phyloP scores from a whole-genome alignment of 257 asterid genomes.

The Rubia yunnanensis region DNA sequence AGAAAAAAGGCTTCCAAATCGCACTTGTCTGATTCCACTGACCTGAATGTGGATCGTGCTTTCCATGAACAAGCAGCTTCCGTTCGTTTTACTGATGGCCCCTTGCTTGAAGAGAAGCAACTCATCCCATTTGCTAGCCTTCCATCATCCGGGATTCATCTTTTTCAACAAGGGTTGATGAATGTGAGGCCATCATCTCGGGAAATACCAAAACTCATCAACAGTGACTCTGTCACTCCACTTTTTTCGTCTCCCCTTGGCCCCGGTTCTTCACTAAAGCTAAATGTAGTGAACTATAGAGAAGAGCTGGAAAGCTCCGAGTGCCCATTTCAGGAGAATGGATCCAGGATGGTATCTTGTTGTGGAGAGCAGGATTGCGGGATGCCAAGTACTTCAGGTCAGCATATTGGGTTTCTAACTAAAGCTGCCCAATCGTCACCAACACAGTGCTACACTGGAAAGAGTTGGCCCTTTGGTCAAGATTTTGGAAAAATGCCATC shows the following conservation, averaged over 20 bases:
- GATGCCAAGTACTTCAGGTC: constrained; percentile 27
- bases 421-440: constrained; percentile 31
- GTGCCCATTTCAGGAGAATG: constrained; percentile 31
- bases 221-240: constrained; percentile 26
- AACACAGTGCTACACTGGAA: constrained; percentile 26
- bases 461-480: constrained; percentile 34
- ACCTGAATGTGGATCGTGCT: constrained; percentile 19
- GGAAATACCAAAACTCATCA: constrained; percentile 20
- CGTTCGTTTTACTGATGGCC: constrained; percentile 50
- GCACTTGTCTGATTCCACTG: constrained; percentile 26
- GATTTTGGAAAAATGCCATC: constrained; percentile 19
- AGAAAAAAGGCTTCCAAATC: constrained; percentile 19
- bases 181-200: constrained; percentile 17
- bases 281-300: constrained; percentile 21
- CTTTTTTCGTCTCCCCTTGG: constrained; percentile 59
- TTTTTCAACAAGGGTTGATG: constrained; percentile 18
- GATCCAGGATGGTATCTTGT: constrained; percentile 26
- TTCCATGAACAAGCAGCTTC: constrained; percentile 21
- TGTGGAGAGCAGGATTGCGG: constrained; percentile 36
- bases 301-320: constrained; percentile 22
- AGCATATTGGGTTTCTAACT: constrained; percentile 20
- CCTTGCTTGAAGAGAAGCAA: constrained; percentile 46
- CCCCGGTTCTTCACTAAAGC: constrained; percentile 31
- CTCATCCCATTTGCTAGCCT: constrained; percentile 18
- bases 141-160: constrained; percentile 27